phyloP scores from a whole-genome alignment of 2,329 filamentous ascomycete species.

The Xylariaceae sp. region DNA sequence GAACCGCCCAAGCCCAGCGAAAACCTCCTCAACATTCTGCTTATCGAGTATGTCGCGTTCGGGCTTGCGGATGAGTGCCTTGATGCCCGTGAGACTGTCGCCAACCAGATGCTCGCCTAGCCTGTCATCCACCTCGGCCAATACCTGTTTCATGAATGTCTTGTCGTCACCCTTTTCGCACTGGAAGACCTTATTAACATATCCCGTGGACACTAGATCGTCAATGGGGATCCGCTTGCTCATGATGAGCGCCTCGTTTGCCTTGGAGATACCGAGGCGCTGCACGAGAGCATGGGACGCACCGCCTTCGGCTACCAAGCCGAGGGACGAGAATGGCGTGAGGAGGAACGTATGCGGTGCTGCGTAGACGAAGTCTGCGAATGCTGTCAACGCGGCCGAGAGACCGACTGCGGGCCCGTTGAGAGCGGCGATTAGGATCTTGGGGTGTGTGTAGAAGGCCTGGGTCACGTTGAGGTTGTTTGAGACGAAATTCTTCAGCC shows the following conservation, averaged over 20 bases:
- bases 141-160: slow-evolving; percentile 67
- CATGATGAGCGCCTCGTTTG: slow-evolving; percentile 92
- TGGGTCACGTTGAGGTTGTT: slow-evolving; percentile 88
- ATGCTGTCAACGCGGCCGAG: slow-evolving; percentile 74
- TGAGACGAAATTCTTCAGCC: slow-evolving; percentile 69
- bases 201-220: slow-evolving; percentile 73
- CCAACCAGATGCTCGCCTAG: slow-evolving; percentile 76
- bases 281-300: slow-evolving; percentile 74
- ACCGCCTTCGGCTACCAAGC: slow-evolving; percentile 85
- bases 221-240: slow-evolving; percentile 69
- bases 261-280: slow-evolving; percentile 73
- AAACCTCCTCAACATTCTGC: slow-evolving; percentile 80
- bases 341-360: slow-evolving; percentile 78
- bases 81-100: slow-evolving; percentile 77
- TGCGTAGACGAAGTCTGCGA: slow-evolving; percentile 90
- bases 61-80: slow-evolving; percentile 73
- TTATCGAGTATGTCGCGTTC: slow-evolving; percentile 69
- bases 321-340: slow-evolving; percentile 86
- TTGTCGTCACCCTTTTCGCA: slow-evolving; percentile 57
- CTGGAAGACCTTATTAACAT: slow-evolving; percentile 78
- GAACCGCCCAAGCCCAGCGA: slow-evolving; percentile 80
- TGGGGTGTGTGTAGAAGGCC: slow-evolving; percentile 88
- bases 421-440: slow-evolving; percentile 85
- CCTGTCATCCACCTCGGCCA: slow-evolving; percentile 75
- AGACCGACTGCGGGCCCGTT: slow-evolving; percentile 91